Base-by-base conservation (phyloP, 176 grass and related monocot species). In the Olyra latifolia region DNA sequence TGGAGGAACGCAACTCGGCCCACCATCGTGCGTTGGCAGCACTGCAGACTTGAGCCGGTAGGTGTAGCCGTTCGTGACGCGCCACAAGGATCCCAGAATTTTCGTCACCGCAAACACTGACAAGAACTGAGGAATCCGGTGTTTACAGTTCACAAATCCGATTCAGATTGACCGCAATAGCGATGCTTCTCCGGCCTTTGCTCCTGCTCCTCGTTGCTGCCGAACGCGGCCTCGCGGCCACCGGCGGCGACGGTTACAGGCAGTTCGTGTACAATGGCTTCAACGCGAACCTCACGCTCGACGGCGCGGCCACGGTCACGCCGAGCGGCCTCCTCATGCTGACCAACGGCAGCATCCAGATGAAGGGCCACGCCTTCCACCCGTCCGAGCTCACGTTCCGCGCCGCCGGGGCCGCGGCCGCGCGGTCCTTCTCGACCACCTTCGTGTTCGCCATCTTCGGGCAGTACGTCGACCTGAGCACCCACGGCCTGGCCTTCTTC, bases 381-480 rank as follows among this genome's bases (percentile, higher is more conserved):
- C 88, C 79, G 44, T 58, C 61, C 0, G 74, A 42, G 13, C 68
- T 87, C 14, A 44, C 75, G 53, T 78, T 87, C 79, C 61, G 43
- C 65, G 6, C 28, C 57, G 7, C 29, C 28, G 49, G 53, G 62
- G 70, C 45, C 46, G 70, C 75, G 19, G 30, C 27, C 25, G 53
- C 9, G 11, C 69, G 67, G 14, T 92, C 90, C 74, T 92, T 89
- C 81, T 93, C 91, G 0, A 87, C 87, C 20, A 84, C 66, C 55
- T 93, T 93, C 69, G 84, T 79, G 19, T 89, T 93, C 74, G 84
- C 84, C 44, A 87, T 93, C 59, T 64, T 8, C 23, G 80, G 87
- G 8, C 28, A 29, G 66, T 78, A 74, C 61, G 5, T 35, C 30
- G 54, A 80, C 17, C 30, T 72, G 54, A 87, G 75, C 61, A 86